Evolutionary conservation across 2,329 filamentous ascomycete genomes (phyloP), one percentile per base, ranked within the genome.

Genomic region (Hypoxylon sp.): DNA sequence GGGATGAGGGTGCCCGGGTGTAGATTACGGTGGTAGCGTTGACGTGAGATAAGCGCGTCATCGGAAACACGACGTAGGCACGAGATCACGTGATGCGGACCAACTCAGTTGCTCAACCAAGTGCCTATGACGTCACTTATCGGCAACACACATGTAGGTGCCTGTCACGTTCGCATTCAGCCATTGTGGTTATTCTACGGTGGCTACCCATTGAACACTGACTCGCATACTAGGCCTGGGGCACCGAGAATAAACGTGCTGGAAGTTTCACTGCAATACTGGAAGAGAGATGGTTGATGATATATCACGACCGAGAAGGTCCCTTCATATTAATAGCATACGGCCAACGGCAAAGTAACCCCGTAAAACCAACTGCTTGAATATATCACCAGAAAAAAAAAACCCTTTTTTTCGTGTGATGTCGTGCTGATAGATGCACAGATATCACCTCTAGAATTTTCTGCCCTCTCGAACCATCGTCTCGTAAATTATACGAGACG

Each of bases 361-460:
- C 28, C 40, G 26, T 32, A 57, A 68, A 68, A 68, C 68, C 53
- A 53, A 60, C 55, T 63, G 48, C 55, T 68, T 61, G 61, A 61
- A 70, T 73, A 73, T 70, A 74, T 66, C 73, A 71, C 52, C 73
- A 74, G 54, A 72, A 70, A 71, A 63, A 59, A 52, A 48, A 52
- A 36, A 18, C n/a, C 18, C 51, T 28, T 57, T 67, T n/a, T 67
- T 67, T 69, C 28, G 53, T 64, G 32, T 63, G 18, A 55, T 61
- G 46, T 12, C 48, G 38, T 32, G 14, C 42, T 14, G 11, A 48
- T 42, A 56, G 50, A 64, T 60, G 57, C 51, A 48, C 49, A 24
- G 53, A 52, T 45, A 33, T 33, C 38, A 30, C 22, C 53, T 22
- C 22, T 36, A 38, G 40, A 54, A 22, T 30, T 44, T 11, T 52